phyloP scores from a whole-genome alignment of 306 rosid species.

The Luffa aegyptiaca region DNA sequence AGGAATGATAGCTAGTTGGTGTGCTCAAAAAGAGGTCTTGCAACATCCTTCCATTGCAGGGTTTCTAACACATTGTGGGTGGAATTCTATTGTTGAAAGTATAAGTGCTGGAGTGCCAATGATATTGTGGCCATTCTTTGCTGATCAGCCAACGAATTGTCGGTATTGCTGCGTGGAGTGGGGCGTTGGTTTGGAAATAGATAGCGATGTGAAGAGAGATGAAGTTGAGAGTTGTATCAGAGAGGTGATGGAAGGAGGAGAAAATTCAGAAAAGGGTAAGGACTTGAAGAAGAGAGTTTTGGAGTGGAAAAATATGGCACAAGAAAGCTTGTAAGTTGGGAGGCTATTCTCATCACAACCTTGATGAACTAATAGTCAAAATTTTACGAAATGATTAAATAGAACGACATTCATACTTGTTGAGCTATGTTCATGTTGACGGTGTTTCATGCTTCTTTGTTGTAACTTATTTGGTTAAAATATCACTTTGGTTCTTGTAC shows the following conservation, averaged over 20 bases:
- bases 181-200: neutral
- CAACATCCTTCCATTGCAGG: neutral
- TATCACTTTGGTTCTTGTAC: too few species aligned
- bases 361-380: neutral
- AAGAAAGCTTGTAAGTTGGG: neutral
- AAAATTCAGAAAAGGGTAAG: neutral
- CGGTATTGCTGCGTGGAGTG: neutral
- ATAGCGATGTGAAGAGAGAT: neutral
- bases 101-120: neutral
- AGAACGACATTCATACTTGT: too few species aligned
- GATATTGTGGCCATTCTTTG: neutral
- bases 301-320: neutral
- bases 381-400: neutral
- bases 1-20: neutral
- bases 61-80: neutral
- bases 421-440: too few species aligned
- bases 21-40: neutral
- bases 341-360: neutral
- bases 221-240: neutral
- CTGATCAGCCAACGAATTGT: neutral
- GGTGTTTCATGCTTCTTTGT: too few species aligned
- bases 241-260: neutral
- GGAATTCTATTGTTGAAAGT: neutral
- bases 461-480: too few species aligned
- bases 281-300: neutral